Conservation (phyloP, 2,329 filamentous ascomycete species). For the Ophiostoma sp. region DNA sequence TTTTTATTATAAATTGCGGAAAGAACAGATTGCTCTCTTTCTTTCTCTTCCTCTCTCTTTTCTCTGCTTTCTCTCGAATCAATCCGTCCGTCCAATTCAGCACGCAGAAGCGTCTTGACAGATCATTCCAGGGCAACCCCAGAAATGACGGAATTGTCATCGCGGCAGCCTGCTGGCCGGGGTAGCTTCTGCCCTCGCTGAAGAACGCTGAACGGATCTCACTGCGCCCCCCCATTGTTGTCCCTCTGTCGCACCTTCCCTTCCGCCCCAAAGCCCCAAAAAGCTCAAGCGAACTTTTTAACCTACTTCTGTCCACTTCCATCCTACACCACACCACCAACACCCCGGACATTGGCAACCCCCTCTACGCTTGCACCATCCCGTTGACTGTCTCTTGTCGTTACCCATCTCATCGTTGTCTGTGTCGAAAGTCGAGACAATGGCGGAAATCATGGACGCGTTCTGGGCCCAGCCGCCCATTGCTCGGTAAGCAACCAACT, state of each 20-base stretch:
- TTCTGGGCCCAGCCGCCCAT: constrained; percentile 34
- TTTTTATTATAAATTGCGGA: constrained; percentile 13
- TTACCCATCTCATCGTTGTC: constrained; percentile 3
- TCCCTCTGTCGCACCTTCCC: not conserved
- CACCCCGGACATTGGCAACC: constrained; percentile 6
- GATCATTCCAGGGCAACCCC: constrained; percentile 10
- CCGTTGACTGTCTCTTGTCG: not conserved
- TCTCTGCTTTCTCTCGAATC: not conserved
- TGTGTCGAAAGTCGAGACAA: constrained; percentile 27
- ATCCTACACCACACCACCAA: not conserved
- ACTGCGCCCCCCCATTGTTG: constrained; percentile 8
- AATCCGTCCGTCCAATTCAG: not conserved
- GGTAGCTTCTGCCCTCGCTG: constrained; percentile 26
- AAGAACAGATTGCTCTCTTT: constrained; percentile 20
- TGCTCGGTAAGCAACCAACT: constrained; percentile 35
- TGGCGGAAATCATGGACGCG: constrained; percentile 39
- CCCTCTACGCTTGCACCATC: not conserved
- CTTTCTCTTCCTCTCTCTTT: constrained; percentile 5
- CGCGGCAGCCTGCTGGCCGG: constrained; percentile 28
- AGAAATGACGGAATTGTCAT: constrained; percentile 27
- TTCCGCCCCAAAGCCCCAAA: not conserved
- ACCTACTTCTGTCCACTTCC: not conserved
- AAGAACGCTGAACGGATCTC: constrained; percentile 27
- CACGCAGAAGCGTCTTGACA: constrained; percentile 14
- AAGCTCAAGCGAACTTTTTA: constrained; percentile 8